These are phyloP conservation scores for Oryza coarctata DNA, from an alignment of 176 grass and related monocot species.

Conservation along the genomic window DNA sequence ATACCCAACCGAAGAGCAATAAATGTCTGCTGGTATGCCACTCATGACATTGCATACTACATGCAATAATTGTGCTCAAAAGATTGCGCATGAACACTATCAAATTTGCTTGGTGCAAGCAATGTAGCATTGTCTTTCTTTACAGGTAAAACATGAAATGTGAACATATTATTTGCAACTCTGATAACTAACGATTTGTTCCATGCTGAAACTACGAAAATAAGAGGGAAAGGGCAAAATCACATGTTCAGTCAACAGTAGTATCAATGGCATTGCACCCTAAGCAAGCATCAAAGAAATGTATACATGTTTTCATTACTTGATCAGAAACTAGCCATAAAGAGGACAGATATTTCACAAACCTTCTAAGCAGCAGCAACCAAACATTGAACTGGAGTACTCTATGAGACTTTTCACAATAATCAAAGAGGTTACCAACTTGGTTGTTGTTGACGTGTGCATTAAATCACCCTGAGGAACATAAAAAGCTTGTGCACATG, in stretches of 20 bases:
- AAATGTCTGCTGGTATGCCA: neutral
- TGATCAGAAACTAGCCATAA: neutral
- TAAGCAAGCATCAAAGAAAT: neutral
- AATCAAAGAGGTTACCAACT: conserved; percentile 44
- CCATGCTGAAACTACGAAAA: neutral
- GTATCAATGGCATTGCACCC: neutral
- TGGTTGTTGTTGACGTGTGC: conserved; percentile 37
- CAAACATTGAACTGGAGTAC: conserved; percentile 31
- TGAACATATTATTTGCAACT: neutral
- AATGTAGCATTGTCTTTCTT: neutral
- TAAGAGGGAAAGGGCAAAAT: neutral
- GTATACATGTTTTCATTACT: neutral
- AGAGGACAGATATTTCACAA: conserved; percentile 17
- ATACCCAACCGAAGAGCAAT: neutral
- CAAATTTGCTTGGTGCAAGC: neutral
- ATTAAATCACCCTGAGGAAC: conserved; percentile 44
- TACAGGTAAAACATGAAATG: neutral
- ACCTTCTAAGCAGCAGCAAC: conserved; percentile 40
- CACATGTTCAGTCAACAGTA: neutral
- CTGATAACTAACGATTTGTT: neutral
- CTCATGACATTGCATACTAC: neutral
- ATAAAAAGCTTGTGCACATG: conserved; percentile 48
- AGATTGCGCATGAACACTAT: neutral
- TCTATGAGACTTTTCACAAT: conserved; percentile 37
- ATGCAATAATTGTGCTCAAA: neutral